phyloP scores from a whole-genome alignment of 148 eudicot species.

The Rhododendron ferrugineum region DNA sequence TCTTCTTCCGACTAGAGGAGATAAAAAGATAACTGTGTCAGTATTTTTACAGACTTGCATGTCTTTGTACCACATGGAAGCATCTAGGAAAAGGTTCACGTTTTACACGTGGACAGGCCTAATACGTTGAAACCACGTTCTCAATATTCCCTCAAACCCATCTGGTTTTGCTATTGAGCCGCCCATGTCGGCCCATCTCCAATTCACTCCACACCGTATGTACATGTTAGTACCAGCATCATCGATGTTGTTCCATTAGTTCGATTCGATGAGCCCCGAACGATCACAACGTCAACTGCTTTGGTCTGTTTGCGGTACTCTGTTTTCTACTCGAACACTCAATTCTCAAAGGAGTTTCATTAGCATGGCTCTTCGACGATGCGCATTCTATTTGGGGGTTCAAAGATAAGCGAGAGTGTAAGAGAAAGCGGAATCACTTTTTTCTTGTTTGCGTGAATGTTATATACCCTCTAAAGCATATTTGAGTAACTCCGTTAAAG shows the following conservation, averaged over 20 bases:
- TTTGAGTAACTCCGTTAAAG: too few relatives aligned
- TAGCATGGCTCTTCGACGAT: background rate
- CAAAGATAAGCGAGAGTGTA: too few relatives aligned
- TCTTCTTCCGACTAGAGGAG: background rate
- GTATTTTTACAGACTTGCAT: background rate
- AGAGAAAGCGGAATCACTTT: background rate
- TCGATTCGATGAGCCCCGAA: background rate
- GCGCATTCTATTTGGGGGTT: background rate
- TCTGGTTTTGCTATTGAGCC: background rate
- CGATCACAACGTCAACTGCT: background rate
- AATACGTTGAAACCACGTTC: background rate
- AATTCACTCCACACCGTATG: background rate
- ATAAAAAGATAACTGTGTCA: background rate
- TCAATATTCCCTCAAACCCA: background rate
- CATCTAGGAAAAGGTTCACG: background rate
- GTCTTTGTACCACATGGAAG: background rate
- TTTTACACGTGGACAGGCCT: background rate
- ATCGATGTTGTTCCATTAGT: background rate
- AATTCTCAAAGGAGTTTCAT: background rate
- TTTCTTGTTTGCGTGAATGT: too few relatives aligned
- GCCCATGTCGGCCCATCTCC: background rate
- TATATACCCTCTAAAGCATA: background rate
- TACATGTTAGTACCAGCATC: background rate
- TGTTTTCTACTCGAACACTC: too few relatives aligned
- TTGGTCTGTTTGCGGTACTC: background rate